Base-by-base conservation (phyloP, 495 filamentous ascomycete genomes). In the Clavariopsis aquatica region DNA sequence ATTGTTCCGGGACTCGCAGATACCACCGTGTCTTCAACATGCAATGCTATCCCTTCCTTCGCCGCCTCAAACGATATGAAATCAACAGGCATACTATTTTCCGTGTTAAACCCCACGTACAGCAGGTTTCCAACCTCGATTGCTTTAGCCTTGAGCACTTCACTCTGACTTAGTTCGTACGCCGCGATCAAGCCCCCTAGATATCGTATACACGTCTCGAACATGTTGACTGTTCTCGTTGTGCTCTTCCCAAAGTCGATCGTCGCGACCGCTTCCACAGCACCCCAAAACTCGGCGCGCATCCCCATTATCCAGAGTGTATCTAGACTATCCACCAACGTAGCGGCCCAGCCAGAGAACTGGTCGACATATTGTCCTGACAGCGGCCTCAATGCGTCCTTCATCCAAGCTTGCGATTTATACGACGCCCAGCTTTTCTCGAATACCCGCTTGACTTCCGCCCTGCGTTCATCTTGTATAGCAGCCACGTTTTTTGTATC, bases 331-430 rank as follows among this genome's bases (percentile, higher is more conserved):
- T 89, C 86, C 17, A 89, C 82, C 55, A 84, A 73, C 1, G 80
- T 84, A 8, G 82, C 85, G 28, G 79, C 82, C 84, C 83, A 89
- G 8, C 86, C 86, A 51, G 81, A 84, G 76, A 88, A 88, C 4
- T 78, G 76, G 62, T 82, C 76, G 24, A 74, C 66, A 41, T 38
- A 43, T 1, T 72, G 68, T 23, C 70, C 74, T 10, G 69, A 68
- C 3, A 77, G 36, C 0, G 75, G 75, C n/a, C 66, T 63, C 22
- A 77, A 60, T 58, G 75, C 75, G 49, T 77, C 75, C 38, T 72
- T 62, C 61, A 72, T 60, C 75, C 75, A 77, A 7, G 75, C 75
- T 36, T 73, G 55, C 28, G 69, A 45, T 47, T 62, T 73, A 56
- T 77, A 77, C 19, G 65, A 55, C 20, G 47, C 51, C 75, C 75